Evolutionary conservation across 2,329 filamentous ascomycete species (phyloP).

Genomic region (Exophiala aquamarina): DNA sequence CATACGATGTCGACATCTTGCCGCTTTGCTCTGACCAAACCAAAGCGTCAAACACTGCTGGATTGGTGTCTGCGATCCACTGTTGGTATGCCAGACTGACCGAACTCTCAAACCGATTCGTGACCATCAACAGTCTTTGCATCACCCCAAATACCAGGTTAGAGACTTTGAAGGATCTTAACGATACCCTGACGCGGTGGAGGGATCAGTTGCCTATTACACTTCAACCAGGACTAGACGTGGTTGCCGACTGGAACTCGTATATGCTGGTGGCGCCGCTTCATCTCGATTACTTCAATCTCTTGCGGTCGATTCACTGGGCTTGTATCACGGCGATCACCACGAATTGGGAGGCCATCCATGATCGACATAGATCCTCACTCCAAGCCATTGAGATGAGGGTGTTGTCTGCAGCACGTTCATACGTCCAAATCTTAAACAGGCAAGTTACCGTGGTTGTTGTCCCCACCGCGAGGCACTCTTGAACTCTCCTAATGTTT

Average conservation of each 20-base stretch:
- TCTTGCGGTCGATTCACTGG: background rate
- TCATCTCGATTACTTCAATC: conserved; percentile 5
- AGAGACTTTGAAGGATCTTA: background rate
- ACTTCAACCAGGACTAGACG: conserved; percentile 1
- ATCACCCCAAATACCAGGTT: background rate
- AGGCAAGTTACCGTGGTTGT: background rate
- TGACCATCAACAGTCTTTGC: conserved; percentile 2
- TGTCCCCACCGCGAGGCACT: background rate
- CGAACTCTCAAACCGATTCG: background rate
- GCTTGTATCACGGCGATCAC: conserved; percentile 1
- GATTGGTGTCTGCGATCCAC: background rate
- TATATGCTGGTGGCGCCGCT: background rate
- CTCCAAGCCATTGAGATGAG: background rate
- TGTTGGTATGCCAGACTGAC: conserved; percentile 1
- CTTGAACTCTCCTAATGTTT: background rate
- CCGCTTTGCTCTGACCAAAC: background rate
- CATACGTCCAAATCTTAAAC: conserved; percentile 1
- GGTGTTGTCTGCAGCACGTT: background rate
- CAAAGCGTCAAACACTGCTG: background rate
- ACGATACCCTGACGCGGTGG: background rate
- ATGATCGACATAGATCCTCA: background rate
- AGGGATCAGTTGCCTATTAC: background rate
- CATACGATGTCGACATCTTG: conserved; percentile 1
- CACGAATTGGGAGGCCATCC: background rate
- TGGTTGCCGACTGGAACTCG: background rate